Conservation (phyloP, 1,139 yeast genomes). For the Dujonia santamariae region DNA sequence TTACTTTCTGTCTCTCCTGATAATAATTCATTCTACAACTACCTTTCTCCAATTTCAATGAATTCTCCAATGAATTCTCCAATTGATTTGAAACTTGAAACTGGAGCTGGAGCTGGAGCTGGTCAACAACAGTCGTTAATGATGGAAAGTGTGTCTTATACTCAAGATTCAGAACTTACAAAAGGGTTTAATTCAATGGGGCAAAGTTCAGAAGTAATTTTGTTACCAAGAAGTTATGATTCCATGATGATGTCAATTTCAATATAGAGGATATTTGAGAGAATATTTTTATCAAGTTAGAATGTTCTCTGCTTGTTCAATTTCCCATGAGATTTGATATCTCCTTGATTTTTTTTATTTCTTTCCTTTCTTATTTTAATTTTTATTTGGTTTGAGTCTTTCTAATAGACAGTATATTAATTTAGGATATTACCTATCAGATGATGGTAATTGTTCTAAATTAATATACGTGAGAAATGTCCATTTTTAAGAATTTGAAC, state of each 20-base stretch:
- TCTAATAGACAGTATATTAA: slow-evolving; percentile 20
- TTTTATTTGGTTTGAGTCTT: neutral
- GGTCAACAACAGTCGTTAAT: slow-evolving; percentile 11
- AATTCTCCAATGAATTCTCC: slow-evolving; percentile 43
- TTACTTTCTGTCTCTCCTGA: slow-evolving; percentile 10
- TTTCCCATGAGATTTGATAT: slow-evolving; percentile 1
- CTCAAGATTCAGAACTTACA: slow-evolving; percentile 13
- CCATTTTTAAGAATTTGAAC: neutral
- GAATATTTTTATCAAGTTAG: too few relatives aligned
- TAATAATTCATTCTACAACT: slow-evolving; percentile 26
- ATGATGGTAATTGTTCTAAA: slow-evolving; percentile 14
- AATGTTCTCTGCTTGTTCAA: slow-evolving; percentile 36
- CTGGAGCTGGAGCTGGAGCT: slow-evolving; percentile 11
- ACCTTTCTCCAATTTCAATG: slow-evolving; percentile 45
- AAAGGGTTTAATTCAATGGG: slow-evolving; percentile 37
- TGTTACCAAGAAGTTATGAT: slow-evolving; percentile 21
- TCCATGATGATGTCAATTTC: slow-evolving; percentile 7
- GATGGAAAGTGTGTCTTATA: slow-evolving; percentile 3
- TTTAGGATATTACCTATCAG: slow-evolving; percentile 15
- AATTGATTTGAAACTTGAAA: slow-evolving; percentile 35
- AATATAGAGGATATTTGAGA: too few relatives aligned
- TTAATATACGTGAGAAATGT: slow-evolving; percentile 26
- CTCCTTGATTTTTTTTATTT: too few relatives aligned
- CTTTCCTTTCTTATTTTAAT: too few relatives aligned
- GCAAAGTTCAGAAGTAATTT: slow-evolving; percentile 54